A percentile compares a stretch with the other conserved stretches of the same genome.
Conservation (phyloP, 495 filamentous ascomycete species). For the Tuber magnatum region DNA sequence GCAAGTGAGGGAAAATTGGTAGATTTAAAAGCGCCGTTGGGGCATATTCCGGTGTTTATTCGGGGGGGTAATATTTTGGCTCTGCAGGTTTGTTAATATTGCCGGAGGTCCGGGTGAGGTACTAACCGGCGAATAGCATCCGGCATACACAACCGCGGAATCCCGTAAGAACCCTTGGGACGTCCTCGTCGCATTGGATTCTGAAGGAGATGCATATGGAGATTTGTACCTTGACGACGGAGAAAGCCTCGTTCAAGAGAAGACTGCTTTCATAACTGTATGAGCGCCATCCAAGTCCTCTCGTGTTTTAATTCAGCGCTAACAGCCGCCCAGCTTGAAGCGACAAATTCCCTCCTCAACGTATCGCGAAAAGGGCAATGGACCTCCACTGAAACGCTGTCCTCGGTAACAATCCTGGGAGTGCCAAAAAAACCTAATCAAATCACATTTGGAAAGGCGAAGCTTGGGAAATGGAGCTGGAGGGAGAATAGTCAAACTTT, state of each 20-base stretch:
- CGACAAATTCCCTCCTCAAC: neutral
- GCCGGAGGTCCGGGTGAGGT: neutral
- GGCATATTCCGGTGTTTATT: slow-evolving; percentile 71
- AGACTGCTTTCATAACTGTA: slow-evolving; percentile 54
- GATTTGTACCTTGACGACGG: slow-evolving; percentile 74
- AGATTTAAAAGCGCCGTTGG: slow-evolving; percentile 66
- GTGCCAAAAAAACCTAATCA: neutral
- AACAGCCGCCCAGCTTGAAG: neutral
- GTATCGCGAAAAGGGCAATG: neutral
- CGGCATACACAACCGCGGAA: slow-evolving; percentile 61
- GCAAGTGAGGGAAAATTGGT: slow-evolving; percentile 57
- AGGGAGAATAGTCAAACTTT: neutral
- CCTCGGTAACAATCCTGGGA: neutral
- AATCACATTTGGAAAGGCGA: neutral
- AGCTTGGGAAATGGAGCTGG: neutral
- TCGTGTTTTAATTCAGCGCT: neutral
- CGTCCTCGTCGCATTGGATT: slow-evolving; percentile 56
- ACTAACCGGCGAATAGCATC: slow-evolving; percentile 39
- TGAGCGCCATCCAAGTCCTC: slow-evolving; percentile 18
- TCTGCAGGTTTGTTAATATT: slow-evolving; percentile 46
- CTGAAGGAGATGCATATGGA: slow-evolving; percentile 53
- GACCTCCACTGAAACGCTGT: neutral
- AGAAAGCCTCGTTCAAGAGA: slow-evolving; percentile 55
- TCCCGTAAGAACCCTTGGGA: slow-evolving; percentile 63
- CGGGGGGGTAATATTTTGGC: slow-evolving; percentile 65